Conservation (phyloP, 2,329 filamentous ascomycete species). For the Microdochium paspali region DNA sequence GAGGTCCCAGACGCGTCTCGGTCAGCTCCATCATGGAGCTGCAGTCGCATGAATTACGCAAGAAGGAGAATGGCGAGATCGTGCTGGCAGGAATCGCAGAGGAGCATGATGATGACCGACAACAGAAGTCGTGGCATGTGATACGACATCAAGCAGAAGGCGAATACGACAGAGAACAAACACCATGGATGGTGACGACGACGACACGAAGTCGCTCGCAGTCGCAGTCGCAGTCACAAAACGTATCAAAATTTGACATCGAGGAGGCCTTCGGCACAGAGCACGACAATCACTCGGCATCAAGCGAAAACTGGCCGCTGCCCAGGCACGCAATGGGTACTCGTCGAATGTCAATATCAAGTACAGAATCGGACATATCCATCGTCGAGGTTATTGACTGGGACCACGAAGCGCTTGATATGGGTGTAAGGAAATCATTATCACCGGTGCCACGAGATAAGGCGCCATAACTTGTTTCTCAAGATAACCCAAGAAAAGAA, state of each 20-base stretch:
- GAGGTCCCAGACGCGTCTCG: not conserved
- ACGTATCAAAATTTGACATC: not conserved
- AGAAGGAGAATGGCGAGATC: not conserved
- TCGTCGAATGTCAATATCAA: not conserved
- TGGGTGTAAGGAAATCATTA: not conserved
- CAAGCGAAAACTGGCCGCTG: not conserved
- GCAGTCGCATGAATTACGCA: slow-evolving; percentile 1
- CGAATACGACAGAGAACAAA: not conserved
- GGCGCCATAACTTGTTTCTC: too few species aligned
- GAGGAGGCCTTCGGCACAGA: not conserved
- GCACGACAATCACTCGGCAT: not conserved
- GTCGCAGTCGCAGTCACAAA: not conserved
- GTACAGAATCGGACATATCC: not conserved
- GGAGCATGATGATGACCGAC: not conserved
- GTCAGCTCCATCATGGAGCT: not conserved
- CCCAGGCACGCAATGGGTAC: not conserved
- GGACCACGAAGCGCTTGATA: not conserved
- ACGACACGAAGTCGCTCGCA: not conserved
- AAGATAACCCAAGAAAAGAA: too few species aligned
- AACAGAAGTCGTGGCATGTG: too few species aligned
- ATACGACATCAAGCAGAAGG: not conserved
- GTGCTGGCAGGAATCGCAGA: not conserved
- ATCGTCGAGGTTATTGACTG: not conserved
- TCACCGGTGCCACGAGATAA: not conserved
- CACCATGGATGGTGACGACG: not conserved